Evolutionary conservation across 225 moss, liverwort and hornwort genomes (phyloP).

Genomic region (Thuidium tamariscinum): DNA sequence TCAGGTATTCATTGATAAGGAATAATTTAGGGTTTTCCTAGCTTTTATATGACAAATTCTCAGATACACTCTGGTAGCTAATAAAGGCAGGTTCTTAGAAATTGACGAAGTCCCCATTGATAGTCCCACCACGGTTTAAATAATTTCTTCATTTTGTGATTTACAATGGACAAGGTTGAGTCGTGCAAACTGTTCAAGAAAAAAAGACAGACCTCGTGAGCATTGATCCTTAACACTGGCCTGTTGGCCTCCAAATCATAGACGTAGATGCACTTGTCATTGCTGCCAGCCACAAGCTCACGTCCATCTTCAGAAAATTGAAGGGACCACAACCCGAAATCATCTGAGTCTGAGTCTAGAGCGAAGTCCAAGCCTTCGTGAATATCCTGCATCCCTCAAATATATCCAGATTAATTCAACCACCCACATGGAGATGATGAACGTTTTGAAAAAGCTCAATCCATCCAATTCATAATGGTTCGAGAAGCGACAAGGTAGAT

Average conservation of each 20-base stretch:
- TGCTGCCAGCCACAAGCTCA: slow-evolving; percentile 91
- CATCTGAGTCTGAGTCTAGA: slow-evolving; percentile 14
- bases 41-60: background rate
- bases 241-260: slow-evolving; percentile 80
- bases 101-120: background rate
- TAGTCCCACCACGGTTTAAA: background rate
- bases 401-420: background rate
- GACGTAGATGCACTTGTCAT: slow-evolving; percentile 66
- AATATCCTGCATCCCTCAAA: slow-evolving; percentile 53
- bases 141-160: background rate
- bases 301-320: slow-evolving; percentile 87
- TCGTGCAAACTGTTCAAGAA: background rate
- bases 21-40: background rate
- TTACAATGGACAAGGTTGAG: background rate
- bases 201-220: slow-evolving; percentile 45
- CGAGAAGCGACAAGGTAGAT: background rate
- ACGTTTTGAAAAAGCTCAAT: background rate
- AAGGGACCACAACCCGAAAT: slow-evolving; percentile 86
- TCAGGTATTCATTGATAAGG: background rate
- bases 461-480: background rate
- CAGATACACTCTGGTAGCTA: background rate
- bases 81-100: background rate
- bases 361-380: slow-evolving; percentile 82
- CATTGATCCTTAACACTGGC: slow-evolving; percentile 45
- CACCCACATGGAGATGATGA: background rate